Conservation (phyloP, 1,284 basidiomycete species). For the Heliocybe sulcata region DNA sequence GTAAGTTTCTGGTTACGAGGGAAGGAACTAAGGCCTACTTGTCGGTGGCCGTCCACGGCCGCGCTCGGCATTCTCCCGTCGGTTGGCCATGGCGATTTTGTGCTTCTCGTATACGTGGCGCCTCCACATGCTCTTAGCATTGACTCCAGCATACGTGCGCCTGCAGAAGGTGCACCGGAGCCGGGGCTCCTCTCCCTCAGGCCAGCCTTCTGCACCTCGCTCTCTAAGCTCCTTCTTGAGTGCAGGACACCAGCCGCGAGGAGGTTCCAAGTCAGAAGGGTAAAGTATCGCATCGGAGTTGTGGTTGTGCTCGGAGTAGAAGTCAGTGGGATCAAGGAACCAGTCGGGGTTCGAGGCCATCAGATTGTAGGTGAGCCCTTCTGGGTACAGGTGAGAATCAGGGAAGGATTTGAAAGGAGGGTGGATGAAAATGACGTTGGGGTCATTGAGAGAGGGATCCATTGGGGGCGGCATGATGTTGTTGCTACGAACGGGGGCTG, state of each 20-base stretch:
- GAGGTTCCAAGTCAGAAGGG: conserved; percentile 67
- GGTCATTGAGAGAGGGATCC: conserved; percentile 60
- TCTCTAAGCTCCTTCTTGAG: conserved; percentile 69
- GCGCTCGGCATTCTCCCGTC: conserved; percentile 59
- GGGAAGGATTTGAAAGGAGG: conserved; percentile 65
- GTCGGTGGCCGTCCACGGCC: conserved; percentile 53
- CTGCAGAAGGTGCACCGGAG: conserved; percentile 77
- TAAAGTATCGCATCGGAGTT: conserved; percentile 52
- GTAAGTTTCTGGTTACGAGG: background rate
- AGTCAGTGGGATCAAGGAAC: conserved; percentile 68
- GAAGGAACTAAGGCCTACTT: conserved; percentile 35
- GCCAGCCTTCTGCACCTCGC: conserved; percentile 57
- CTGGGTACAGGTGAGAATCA: conserved; percentile 46
- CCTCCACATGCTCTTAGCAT: conserved; percentile 84
- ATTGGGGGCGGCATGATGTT: conserved; percentile 44
- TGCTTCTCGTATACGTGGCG: conserved; percentile 81
- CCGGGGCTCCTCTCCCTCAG: conserved; percentile 68
- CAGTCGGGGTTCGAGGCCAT: conserved; percentile 67
- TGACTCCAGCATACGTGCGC: conserved; percentile 72
- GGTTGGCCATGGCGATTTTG: conserved; percentile 79
- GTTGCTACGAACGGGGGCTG: conserved; percentile 17
- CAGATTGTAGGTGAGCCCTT: conserved; percentile 60
- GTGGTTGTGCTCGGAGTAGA: conserved; percentile 37
- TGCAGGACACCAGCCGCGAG: conserved; percentile 73
- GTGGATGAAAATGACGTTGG: conserved; percentile 57